These are phyloP conservation scores for Pleurotus pulmonarius DNA, from an alignment of 768 basidiomycete genomes.

Conservation along the genomic window DNA sequence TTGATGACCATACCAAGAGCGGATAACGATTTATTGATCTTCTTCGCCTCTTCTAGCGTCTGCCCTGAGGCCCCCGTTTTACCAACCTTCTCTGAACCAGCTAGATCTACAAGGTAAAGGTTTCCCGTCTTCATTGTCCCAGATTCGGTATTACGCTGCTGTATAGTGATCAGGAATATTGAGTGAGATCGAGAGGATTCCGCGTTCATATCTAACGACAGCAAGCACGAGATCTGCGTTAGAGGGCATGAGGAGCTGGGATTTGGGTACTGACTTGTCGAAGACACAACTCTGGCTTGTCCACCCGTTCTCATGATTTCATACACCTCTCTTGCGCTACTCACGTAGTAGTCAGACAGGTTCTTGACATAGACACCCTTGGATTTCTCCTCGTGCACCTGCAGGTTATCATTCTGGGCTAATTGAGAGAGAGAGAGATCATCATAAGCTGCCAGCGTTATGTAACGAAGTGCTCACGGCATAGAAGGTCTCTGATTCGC, in stretches of 20 bases:
- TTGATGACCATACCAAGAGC: conserved; percentile 99
- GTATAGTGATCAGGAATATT: conserved; percentile 96
- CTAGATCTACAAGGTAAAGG: conserved; percentile 95
- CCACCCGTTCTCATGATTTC: conserved; percentile 99
- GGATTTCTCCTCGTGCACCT: conserved; percentile 97
- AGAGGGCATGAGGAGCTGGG: not conserved
- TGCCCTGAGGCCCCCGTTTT: conserved; percentile 99
- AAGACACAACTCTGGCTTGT: conserved; percentile 83
- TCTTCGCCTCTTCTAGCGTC: conserved; percentile 98
- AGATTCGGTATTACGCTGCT: conserved; percentile 93
- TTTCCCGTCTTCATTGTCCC: conserved; percentile 97
- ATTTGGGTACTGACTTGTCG: conserved; percentile 69
- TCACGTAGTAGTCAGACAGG: conserved; percentile 96
- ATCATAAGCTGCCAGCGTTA: not conserved
- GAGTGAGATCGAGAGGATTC: conserved; percentile 99
- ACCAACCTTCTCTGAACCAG: conserved; percentile 98
- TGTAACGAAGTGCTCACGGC: conserved; percentile 62
- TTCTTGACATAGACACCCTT: conserved; percentile 98
- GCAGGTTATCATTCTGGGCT: conserved; percentile 98
- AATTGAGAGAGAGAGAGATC: conserved; percentile 8
- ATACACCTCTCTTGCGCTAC: conserved; percentile 92
- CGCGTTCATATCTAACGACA: conserved; percentile 90
- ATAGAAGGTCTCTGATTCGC: conserved; percentile 89
- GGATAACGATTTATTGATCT: conserved; percentile 98
- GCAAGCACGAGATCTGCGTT: not conserved